Conservation (phyloP, 805 yeast genomes). For the Yarrowia osloensis region DNA sequence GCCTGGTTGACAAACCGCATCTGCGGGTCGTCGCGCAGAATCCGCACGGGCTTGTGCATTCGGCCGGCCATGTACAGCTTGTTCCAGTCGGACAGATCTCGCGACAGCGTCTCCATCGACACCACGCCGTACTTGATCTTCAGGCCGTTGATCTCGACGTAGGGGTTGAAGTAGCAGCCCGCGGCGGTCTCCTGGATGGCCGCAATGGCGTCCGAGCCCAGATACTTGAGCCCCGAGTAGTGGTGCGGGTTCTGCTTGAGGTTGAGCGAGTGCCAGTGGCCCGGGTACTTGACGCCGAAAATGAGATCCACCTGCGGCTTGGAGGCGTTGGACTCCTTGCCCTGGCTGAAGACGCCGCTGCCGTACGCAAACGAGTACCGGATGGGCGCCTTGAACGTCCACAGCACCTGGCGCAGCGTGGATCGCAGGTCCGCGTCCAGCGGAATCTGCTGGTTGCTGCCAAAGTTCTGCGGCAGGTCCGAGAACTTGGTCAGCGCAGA, state of each 20-base stretch:
- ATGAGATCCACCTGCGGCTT: slow-evolving; percentile 84
- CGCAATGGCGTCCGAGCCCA: slow-evolving; percentile 62
- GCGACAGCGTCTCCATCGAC: slow-evolving; percentile 57
- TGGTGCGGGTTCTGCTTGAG: slow-evolving; percentile 67
- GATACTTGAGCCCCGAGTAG: slow-evolving; percentile 65
- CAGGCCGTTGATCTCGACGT: slow-evolving; percentile 60
- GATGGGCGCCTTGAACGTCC: slow-evolving; percentile 69
- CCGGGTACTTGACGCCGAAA: slow-evolving; percentile 73
- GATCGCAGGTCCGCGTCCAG: slow-evolving; percentile 49
- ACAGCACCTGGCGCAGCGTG: slow-evolving; percentile 52
- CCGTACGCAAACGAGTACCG: slow-evolving; percentile 91
- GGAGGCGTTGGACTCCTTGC: slow-evolving; percentile 42
- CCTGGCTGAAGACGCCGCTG: slow-evolving; percentile 86
- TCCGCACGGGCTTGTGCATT: slow-evolving; percentile 88
- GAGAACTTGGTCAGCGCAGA: slow-evolving; percentile 54
- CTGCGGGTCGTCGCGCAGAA: slow-evolving; percentile 63
- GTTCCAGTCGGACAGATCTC: slow-evolving; percentile 82
- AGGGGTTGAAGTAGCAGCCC: slow-evolving; percentile 94
- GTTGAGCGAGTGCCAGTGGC: slow-evolving; percentile 76
- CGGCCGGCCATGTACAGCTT: slow-evolving; percentile 89
- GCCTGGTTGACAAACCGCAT: slow-evolving; percentile 69
- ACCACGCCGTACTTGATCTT: slow-evolving; percentile 86
- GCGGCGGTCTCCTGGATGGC: slow-evolving; percentile 72
- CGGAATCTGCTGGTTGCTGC: slow-evolving; percentile 57
- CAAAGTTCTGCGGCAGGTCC: slow-evolving; percentile 59